These are phyloP conservation scores for Saturnispora mendoncae DNA, from an alignment of 805 yeast genomes.

Conservation along the genomic window DNA sequence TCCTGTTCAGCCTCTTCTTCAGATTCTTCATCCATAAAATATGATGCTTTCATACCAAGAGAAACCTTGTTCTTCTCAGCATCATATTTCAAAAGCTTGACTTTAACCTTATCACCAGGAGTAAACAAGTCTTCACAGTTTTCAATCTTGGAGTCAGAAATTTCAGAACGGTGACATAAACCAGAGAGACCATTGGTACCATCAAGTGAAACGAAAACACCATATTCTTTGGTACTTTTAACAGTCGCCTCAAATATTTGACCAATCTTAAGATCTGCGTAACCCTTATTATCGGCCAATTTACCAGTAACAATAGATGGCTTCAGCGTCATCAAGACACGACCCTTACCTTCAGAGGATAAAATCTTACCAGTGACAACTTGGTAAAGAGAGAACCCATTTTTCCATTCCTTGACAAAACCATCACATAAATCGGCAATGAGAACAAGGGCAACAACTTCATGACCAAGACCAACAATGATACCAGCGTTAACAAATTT, in stretches of 20 bases:
- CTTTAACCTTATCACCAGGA: slow-evolving; percentile 87
- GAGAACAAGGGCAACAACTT: slow-evolving; percentile 69
- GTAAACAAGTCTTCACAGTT: slow-evolving; percentile 62
- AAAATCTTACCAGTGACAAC: slow-evolving; percentile 66
- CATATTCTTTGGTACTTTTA: slow-evolving; percentile 72
- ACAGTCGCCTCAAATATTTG: slow-evolving; percentile 72
- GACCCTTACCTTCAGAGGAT: slow-evolving; percentile 50
- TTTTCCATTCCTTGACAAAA: slow-evolving; percentile 82
- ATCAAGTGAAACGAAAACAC: slow-evolving; percentile 79
- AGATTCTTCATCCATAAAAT: slow-evolving; percentile 35
- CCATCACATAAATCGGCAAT: slow-evolving; percentile 76
- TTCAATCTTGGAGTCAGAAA: slow-evolving; percentile 57
- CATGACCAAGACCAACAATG: slow-evolving; percentile 65
- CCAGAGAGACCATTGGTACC: slow-evolving; percentile 73
- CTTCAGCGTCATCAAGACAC: slow-evolving; percentile 70
- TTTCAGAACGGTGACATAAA: slow-evolving; percentile 76
- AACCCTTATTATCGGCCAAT: slow-evolving; percentile 44
- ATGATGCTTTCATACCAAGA: slow-evolving; percentile 91
- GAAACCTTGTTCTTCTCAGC: slow-evolving; percentile 64
- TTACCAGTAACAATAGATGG: slow-evolving; percentile 74
- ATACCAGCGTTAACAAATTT: slow-evolving; percentile 68
- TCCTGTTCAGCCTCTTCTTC: slow-evolving; percentile 16
- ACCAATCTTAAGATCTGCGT: slow-evolving; percentile 62
- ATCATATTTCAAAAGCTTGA: slow-evolving; percentile 60
- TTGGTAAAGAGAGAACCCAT: slow-evolving; percentile 60